Percentiles rank a stretch among this genome's conserved stretches.
Evolutionary conservation across 1,284 basidiomycete genomes (phyloP).

Genomic region (Apiotrichum akiyoshidainum): DNA sequence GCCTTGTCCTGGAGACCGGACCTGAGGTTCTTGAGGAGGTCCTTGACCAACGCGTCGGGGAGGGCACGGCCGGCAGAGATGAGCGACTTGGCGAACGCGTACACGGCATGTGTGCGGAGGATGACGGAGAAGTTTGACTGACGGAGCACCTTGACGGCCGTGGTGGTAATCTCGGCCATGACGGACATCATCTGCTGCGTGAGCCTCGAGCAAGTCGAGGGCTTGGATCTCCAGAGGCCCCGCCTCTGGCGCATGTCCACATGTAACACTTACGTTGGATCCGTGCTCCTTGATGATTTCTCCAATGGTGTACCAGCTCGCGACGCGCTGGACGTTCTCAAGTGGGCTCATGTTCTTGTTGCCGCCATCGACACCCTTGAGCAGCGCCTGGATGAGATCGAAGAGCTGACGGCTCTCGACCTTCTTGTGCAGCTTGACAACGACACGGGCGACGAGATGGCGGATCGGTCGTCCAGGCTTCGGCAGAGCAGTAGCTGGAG

Average conservation of each 20-base stretch:
- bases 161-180: conserved; percentile 73
- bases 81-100: conserved; percentile 72
- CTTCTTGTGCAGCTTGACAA: conserved; percentile 71
- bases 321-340: conserved; percentile 65
- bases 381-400: conserved; percentile 75
- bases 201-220: neutral
- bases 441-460: conserved; percentile 71
- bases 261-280: neutral
- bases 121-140: conserved; percentile 72
- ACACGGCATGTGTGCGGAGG: conserved; percentile 75
- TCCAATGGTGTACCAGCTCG: conserved; percentile 67
- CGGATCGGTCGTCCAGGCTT: conserved; percentile 79
- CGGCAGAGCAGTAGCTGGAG: conserved; percentile 55
- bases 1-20: conserved; percentile 76
- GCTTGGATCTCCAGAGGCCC: neutral
- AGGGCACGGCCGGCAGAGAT: conserved; percentile 75
- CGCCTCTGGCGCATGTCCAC: neutral
- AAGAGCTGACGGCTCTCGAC: conserved; percentile 82
- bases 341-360: conserved; percentile 48
- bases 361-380: conserved; percentile 62
- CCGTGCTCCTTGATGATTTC: conserved; percentile 71
- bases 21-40: conserved; percentile 80
- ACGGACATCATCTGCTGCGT: conserved; percentile 80
- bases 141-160: conserved; percentile 62
- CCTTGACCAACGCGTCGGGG: conserved; percentile 72